Evolutionary conservation across 2,329 filamentous ascomycete genomes (phyloP), one percentile per base, ranked within the genome.

Genomic region (Fusarium coffeatum): DNA sequence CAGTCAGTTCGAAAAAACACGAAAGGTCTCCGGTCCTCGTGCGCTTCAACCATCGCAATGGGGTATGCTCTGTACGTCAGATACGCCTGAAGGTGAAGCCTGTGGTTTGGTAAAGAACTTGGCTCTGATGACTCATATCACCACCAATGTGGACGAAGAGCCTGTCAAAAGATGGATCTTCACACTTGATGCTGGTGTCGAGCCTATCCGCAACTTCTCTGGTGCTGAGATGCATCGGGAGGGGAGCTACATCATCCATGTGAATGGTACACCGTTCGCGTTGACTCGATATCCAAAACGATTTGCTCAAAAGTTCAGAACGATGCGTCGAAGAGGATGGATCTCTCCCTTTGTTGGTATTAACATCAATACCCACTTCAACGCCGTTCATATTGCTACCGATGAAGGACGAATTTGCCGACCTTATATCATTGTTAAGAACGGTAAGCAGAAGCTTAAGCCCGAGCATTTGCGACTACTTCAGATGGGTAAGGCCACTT

Each of bases 41-140:
- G 96, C 97, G 20, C 85, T 99, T 50, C 96, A 99, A 77, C 94
- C 96, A 9, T 99, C 96, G 1, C 96, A 99, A 73, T 99, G 97
- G 83, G 96, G 96, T 74, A 98, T 99, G 94, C 85, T 99, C 57
- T 99, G 96, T 78, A 92, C 94, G 0, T 97, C 96, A 13, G 96
- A 99, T 85, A 99, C 96, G 0, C 96, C 96, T 9, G 96, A 99
- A 90, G 96, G 96, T 82, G 96, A 99, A 83, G 94, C 96, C 13
- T 99, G 96, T 82, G 96, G 96, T 86, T 83, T 99, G 60, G 94
- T 99, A 73, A 99, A 99, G 85, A 99, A 99, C 77, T 82, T 99
- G 83, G 96, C 96, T 11, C 85, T 99, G 60, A 99, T 99, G 96
- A 99, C 97, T 54, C 97, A 99, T 77, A 98, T 99, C 74, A 99